These are phyloP conservation scores for Silene uniflora DNA, from an alignment of 148 eudicot species.

Conservation along the genomic window DNA sequence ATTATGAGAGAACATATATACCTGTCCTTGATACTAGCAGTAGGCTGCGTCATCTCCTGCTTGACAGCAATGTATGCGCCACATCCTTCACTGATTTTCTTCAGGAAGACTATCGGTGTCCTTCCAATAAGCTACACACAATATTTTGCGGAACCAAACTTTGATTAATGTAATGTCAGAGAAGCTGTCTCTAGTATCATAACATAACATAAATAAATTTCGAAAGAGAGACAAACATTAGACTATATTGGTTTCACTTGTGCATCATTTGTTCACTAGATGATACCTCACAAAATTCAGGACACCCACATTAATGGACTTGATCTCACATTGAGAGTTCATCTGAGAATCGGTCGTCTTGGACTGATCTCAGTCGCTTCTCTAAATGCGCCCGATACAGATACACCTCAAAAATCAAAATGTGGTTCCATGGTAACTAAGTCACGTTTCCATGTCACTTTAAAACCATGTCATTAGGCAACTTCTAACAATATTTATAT, in stretches of 20 bases:
- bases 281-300: neutral
- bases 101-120: constrained; percentile 91
- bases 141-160: neutral
- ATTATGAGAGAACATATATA: neutral
- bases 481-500: neutral
- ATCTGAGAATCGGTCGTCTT: neutral
- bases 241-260: neutral
- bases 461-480: neutral
- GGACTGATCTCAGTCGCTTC: too few species aligned
- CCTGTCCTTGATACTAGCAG: constrained; percentile 97
- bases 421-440: too few species aligned
- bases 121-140: constrained; percentile 68
- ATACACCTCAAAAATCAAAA: neutral
- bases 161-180: constrained; percentile 1
- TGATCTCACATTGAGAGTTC: neutral
- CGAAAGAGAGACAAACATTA: neutral
- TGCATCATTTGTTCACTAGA: neutral
- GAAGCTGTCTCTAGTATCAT: neutral
- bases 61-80: constrained; percentile 88
- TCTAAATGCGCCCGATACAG: neutral
- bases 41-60: constrained; percentile 98
- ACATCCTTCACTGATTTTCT: constrained; percentile 75
- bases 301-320: neutral
- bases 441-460: neutral
- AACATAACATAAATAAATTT: neutral